phyloP scores from a whole-genome alignment of 2,329 filamentous ascomycete genomes.

The Epichloe amarillans region DNA sequence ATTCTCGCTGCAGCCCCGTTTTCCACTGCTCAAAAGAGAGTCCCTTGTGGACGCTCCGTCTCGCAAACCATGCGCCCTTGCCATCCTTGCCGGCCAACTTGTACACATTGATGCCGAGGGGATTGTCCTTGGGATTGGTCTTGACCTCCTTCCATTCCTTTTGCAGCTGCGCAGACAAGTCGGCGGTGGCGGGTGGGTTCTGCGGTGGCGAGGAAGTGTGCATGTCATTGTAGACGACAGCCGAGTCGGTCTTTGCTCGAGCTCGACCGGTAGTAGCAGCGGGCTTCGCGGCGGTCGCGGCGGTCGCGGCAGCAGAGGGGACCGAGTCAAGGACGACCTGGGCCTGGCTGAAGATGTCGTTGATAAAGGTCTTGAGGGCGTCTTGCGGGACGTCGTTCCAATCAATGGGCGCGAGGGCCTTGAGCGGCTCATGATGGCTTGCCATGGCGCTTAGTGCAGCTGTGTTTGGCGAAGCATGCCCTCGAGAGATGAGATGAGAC shows the following conservation, averaged over 20 bases:
- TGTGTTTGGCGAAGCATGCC: neutral
- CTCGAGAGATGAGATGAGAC: neutral
- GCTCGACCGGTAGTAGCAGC: slow-evolving; percentile 26
- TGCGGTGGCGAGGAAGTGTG: slow-evolving; percentile 29
- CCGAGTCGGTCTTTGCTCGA: slow-evolving; percentile 43
- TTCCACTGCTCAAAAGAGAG: slow-evolving; percentile 68
- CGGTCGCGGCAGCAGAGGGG: slow-evolving; percentile 32
- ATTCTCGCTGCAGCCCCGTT: slow-evolving; percentile 63
- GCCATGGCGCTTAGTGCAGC: slow-evolving; percentile 28
- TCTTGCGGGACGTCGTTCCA: slow-evolving; percentile 35
- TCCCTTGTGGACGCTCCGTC: slow-evolving; percentile 69
- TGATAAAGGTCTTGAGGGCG: slow-evolving; percentile 39
- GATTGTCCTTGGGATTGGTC: slow-evolving; percentile 57
- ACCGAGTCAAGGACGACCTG: slow-evolving; percentile 67
- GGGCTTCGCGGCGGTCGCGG: slow-evolving; percentile 17
- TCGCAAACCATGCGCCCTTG: slow-evolving; percentile 79
- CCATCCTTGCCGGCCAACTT: slow-evolving; percentile 70
- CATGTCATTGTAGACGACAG: slow-evolving; percentile 36
- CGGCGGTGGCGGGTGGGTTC: slow-evolving; percentile 28
- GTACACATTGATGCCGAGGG: slow-evolving; percentile 63
- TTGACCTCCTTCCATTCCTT: slow-evolving; percentile 84
- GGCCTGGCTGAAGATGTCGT: slow-evolving; percentile 49
- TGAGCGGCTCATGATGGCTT: slow-evolving; percentile 44
- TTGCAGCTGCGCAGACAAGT: slow-evolving; percentile 37
- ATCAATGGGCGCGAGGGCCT: slow-evolving; percentile 40